Conservation (phyloP, 371 early-diverging fungal genomes). For the Actinomucor elegans region DNA sequence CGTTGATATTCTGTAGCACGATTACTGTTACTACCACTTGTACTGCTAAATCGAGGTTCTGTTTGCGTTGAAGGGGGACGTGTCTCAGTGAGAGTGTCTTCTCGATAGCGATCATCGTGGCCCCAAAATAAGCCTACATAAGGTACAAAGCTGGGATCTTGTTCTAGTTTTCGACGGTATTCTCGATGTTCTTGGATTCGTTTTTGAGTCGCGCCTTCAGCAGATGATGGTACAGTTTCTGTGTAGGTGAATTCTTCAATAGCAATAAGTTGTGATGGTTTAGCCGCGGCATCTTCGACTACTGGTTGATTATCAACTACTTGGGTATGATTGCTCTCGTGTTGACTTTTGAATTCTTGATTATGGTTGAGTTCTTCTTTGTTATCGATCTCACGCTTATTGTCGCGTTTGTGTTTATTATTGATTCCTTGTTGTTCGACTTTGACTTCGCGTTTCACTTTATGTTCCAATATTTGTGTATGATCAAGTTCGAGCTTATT, state of each 20-base stretch:
- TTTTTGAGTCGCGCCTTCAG: constrained; percentile 17
- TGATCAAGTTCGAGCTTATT: no score
- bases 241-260: neutral
- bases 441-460: no score
- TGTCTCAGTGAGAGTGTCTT: constrained; percentile 42
- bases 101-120: constrained; percentile 59
- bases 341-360: neutral
- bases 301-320: neutral
- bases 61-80: constrained; percentile 1
- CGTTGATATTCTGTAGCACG: neutral
- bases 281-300: neutral
- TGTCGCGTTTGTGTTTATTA: no score
- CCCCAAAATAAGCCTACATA: constrained; percentile 61
- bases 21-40: neutral
- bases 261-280: neutral
- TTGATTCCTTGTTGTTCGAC: no score
- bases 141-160: constrained; percentile 62
- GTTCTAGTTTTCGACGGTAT: constrained; percentile 54
- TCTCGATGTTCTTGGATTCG: constrained; percentile 53
- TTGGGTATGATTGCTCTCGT: no score
- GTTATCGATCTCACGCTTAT: no score
- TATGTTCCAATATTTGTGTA: no score
- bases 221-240: neutral
- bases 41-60: neutral
- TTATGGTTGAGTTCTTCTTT: neutral